Base-by-base conservation (phyloP, 1,284 basidiomycete species). In the Ganoderma lucidum region DNA sequence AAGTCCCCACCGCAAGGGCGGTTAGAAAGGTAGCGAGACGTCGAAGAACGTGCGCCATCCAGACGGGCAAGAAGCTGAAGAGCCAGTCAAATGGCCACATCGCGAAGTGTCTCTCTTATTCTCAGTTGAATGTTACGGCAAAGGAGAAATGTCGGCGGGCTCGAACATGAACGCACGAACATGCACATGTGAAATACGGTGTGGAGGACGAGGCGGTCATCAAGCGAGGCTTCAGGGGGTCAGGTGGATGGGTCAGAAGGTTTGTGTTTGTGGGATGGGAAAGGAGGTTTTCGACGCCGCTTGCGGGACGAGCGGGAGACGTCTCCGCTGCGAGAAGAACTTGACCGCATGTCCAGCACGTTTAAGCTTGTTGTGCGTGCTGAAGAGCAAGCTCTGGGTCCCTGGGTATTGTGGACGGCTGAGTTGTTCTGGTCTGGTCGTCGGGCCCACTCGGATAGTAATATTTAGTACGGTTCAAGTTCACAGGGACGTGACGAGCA, bases 1-100 rank as follows among this genome's bases (percentile, higher is more conserved):
- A 48, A 5, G 67, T 37, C 2, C 70, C 63, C 1, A 69, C 67
- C 3, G 70, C 65, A 23, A 70, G 37, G 2, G 65, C 70, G 51
- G 68, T 51, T 32, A 73, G 66, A 19, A 70, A 64, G 17, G 64
- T 37, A 32, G 63, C 45, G 28, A 70, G 66, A 41, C 68, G 72
- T 69, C 68, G 70, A 19, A 71, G 41, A n/a, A 66, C 72, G 64
- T 71, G 60, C n/a, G 70, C 72, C 70, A 73, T 73, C 51, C 44
- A 62, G 68, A 66, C 60, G 56, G 67, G 62, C 28, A 65, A 51
- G 39, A 62, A 61, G 48, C 55, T 65, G 51, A 63, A 39, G 45
- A 68, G 64, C 5, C 17, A 42, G 37, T 69, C 66, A 12, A 63
- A 56, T 32, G 62, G 15, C 45, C 45, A 32, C 9, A 48, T 53